Percentiles rank a stretch among this genome's conserved stretches.
phyloP scores from a whole-genome alignment of 495 filamentous ascomycete species.

The Trichodelitschia bisporula region DNA sequence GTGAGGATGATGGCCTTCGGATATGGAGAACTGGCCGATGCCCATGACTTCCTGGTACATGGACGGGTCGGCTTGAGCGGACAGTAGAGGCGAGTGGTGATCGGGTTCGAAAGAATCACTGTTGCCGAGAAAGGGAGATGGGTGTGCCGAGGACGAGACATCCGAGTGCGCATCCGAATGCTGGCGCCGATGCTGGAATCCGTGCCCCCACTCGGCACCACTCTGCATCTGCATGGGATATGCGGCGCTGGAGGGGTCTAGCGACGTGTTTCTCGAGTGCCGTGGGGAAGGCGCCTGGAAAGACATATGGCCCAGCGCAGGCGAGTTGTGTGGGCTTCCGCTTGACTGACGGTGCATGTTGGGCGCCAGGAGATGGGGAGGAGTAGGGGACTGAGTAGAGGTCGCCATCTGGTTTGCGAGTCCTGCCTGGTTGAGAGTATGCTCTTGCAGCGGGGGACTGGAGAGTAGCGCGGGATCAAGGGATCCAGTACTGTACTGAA shows the following conservation, averaged over 20 bases:
- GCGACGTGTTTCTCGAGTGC: constrained; percentile 57
- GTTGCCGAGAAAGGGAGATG: constrained; percentile 58
- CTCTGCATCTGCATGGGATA: constrained; percentile 41
- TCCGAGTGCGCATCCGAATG: constrained; percentile 77
- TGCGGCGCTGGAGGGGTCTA: constrained; percentile 55
- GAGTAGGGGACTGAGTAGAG: constrained; percentile 43
- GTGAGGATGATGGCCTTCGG: constrained; percentile 31
- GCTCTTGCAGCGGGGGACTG: too few relatives aligned
- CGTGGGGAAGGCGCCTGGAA: constrained; percentile 20
- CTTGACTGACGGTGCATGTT: constrained; percentile 19
- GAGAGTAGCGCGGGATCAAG: too few relatives aligned
- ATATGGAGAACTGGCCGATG: constrained; percentile 60
- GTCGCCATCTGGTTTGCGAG: constrained; percentile 35
- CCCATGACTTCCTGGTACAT: constrained; percentile 57
- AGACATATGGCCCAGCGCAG: constrained; percentile 28
- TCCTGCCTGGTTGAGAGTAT: too few relatives aligned
- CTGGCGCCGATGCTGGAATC: constrained; percentile 36
- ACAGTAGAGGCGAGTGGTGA: constrained; percentile 58
- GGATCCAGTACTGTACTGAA: too few relatives aligned
- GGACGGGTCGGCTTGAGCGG: constrained; percentile 39
- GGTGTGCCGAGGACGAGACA: constrained; percentile 51
- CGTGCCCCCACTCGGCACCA: constrained; percentile 4
- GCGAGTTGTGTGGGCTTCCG: constrained; percentile 21
- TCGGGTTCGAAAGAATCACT: constrained; percentile 60
- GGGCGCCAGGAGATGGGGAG: constrained; percentile 44